phyloP scores from a whole-genome alignment of 2,329 filamentous ascomycete species.

The Calonectria pseudoturangicola region DNA sequence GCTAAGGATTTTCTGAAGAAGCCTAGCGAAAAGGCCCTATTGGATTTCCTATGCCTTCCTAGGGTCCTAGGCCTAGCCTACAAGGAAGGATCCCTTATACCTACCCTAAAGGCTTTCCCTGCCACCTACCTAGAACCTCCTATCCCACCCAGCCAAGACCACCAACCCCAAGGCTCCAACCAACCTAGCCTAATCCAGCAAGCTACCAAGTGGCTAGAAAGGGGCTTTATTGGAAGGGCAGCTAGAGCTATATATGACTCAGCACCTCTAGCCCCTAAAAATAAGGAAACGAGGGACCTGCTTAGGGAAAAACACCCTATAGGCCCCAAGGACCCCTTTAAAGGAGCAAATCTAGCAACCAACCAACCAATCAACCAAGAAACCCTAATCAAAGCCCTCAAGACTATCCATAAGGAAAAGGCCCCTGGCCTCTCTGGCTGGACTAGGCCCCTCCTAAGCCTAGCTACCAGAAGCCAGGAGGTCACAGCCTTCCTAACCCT shows the following conservation, averaged over 20 bases:
- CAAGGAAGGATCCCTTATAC: background rate
- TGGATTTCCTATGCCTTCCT: constrained; percentile 7
- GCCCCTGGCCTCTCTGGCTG: too few relatives aligned
- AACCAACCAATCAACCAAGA: background rate
- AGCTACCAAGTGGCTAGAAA: background rate
- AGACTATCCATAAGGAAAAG: too few relatives aligned
- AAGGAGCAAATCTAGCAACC: background rate
- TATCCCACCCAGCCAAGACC: background rate
- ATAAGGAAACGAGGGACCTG: background rate
- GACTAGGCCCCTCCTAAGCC: too few relatives aligned
- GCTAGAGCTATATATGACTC: constrained; percentile 4
- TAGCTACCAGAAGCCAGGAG: too few relatives aligned
- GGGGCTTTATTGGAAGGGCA: background rate
- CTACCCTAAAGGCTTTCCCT: background rate
- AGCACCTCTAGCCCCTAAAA: constrained; percentile 5
- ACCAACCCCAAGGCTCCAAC: background rate
- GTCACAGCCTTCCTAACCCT: too few relatives aligned
- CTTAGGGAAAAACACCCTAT: background rate
- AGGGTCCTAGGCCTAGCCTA: constrained; percentile 19
- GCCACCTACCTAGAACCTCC: background rate
- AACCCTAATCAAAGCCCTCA: background rate
- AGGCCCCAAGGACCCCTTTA: background rate
- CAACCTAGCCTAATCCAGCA: background rate
- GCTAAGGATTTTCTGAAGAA: background rate
- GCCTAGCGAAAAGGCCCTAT: constrained; percentile 1